phyloP scores from a whole-genome alignment of 768 basidiomycete genomes.

The Mycena rosella region DNA sequence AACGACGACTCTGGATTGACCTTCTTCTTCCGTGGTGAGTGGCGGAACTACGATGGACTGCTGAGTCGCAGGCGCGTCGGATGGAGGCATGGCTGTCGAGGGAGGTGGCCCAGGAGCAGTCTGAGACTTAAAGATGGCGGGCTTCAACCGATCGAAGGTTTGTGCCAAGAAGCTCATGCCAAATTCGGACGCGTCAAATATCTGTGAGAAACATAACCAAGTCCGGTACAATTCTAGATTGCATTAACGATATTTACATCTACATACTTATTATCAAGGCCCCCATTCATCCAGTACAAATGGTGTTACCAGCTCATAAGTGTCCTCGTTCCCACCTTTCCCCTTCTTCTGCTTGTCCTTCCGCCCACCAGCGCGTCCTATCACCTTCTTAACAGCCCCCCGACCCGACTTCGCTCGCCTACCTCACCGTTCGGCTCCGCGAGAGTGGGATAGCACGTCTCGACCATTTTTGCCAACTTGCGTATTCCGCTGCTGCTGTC shows the following conservation, averaged over 20 bases:
- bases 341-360: constrained; percentile 53
- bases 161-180: constrained; percentile 24
- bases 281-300: constrained; percentile 85
- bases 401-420: constrained; percentile 58
- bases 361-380: constrained; percentile 64
- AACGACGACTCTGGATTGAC: constrained; percentile 42
- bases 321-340: constrained; percentile 76
- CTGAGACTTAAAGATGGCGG: constrained; percentile 3
- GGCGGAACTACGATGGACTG: constrained; percentile 55
- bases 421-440: constrained; percentile 46
- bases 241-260: constrained; percentile 19
- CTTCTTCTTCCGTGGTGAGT: constrained; percentile 75
- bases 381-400: constrained; percentile 70
- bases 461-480: constrained; percentile 78
- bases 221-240: constrained; percentile 9
- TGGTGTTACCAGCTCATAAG: constrained; percentile 85
- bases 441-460: constrained; percentile 70
- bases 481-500: constrained; percentile 74
- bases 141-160: constrained; percentile 1
- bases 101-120: not conserved
- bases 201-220: not conserved
- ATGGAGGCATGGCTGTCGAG: constrained; percentile 19
- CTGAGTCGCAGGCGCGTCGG: constrained; percentile 31
- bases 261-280: not conserved
- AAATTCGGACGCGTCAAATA: not conserved